These are phyloP conservation scores for Aspergillus ibericus DNA, from an alignment of 2,329 filamentous ascomycete species.

Conservation along the genomic window DNA sequence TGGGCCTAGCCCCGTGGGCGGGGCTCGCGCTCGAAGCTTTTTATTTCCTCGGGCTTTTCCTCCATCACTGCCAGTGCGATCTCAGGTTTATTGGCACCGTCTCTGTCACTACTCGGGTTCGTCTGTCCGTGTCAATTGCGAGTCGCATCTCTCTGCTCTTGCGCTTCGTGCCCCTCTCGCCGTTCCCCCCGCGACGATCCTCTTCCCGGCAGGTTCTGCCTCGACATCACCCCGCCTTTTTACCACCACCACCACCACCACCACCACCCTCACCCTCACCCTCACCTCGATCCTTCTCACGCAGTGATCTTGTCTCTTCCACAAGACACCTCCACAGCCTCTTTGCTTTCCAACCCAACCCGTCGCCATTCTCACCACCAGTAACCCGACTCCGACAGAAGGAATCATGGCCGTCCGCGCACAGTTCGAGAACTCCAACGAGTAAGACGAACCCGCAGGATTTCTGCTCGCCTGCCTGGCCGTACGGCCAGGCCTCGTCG, in stretches of 20 bases:
- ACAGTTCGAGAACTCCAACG: slow-evolving; percentile 53
- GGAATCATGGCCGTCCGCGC: slow-evolving; percentile 49
- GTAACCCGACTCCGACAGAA: not conserved
- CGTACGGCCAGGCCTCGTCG: not conserved
- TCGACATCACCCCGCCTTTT: slow-evolving; percentile 1
- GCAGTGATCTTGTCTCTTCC: not conserved
- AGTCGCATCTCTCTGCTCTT: not conserved
- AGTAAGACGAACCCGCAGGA: slow-evolving; percentile 32
- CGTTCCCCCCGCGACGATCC: not conserved
- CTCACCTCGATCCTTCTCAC: not conserved
- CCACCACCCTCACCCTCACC: not conserved
- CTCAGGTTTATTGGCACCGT: not conserved
- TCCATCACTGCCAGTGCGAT: not conserved
- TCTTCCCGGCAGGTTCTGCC: not conserved
- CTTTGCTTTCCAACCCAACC: not conserved
- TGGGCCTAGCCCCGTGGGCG: slow-evolving; percentile 17
- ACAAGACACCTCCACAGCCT: not conserved
- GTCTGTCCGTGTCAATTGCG: not conserved
- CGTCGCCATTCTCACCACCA: not conserved
- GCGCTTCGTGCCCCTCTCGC: not conserved
- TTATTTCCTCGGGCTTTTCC: slow-evolving; percentile 12
- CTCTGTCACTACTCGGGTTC: not conserved
- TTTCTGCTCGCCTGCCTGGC: not conserved
- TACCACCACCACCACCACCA: not conserved
- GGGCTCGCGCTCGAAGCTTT: slow-evolving; percentile 8